phyloP scores from a whole-genome alignment of 306 rosid species.

The Coriaria nepalensis region DNA sequence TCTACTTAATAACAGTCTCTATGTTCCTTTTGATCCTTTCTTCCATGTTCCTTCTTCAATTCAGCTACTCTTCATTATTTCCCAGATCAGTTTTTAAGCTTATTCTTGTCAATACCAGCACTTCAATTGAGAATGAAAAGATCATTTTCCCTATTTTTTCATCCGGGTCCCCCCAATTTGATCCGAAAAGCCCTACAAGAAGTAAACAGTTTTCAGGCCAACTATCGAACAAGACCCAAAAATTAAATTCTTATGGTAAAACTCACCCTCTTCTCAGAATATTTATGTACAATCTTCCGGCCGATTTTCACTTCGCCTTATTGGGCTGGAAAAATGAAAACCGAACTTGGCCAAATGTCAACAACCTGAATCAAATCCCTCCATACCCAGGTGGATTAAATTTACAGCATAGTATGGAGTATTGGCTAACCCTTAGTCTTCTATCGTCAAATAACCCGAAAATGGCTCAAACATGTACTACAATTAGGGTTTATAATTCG shows the following conservation, averaged over 20 bases:
- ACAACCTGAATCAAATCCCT: slow-evolving; percentile 35
- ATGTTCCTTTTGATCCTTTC: slow-evolving; percentile 65
- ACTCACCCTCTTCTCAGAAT: slow-evolving; percentile 45
- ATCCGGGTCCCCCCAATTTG: slow-evolving; percentile 16
- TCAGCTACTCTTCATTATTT: slow-evolving; percentile 41
- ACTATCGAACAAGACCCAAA: slow-evolving; percentile 21
- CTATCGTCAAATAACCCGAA: slow-evolving; percentile 31
- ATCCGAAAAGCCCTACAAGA: slow-evolving; percentile 11
- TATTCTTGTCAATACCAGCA: slow-evolving; percentile 49
- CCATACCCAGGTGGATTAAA: slow-evolving; percentile 83
- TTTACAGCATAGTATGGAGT: slow-evolving; percentile 78
- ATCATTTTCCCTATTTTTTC: slow-evolving; percentile 13
- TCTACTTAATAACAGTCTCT: slow-evolving; percentile 46
- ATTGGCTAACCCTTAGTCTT: slow-evolving; percentile 97
- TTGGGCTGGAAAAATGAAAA: slow-evolving; percentile 66
- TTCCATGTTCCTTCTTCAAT: slow-evolving; percentile 60
- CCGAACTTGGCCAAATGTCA: slow-evolving; percentile 67
- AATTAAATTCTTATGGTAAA: slow-evolving; percentile 17
- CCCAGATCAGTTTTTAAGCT: slow-evolving; percentile 68
- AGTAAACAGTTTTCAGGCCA: slow-evolving; percentile 22
- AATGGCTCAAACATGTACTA: slow-evolving; percentile 33
- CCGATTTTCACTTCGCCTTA: slow-evolving; percentile 79
- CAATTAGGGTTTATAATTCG: slow-evolving; percentile 61
- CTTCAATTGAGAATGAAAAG: slow-evolving; percentile 37
- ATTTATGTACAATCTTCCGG: slow-evolving; percentile 86